These are phyloP conservation scores for Dactylellina parvicollis DNA, from an alignment of 2,329 filamentous ascomycete genomes.

Conservation along the genomic window DNA sequence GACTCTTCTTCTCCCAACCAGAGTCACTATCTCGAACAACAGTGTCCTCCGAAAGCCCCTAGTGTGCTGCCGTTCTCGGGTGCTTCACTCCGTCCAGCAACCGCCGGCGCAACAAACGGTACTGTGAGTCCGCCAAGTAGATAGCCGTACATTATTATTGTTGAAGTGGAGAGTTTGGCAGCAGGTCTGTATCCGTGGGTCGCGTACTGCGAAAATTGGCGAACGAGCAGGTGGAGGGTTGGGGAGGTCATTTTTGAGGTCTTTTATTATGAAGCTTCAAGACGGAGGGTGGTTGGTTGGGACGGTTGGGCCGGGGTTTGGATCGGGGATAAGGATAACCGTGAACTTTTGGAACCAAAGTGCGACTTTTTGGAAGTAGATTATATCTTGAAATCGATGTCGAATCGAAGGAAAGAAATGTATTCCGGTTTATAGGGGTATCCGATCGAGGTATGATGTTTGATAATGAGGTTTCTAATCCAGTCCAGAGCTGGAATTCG, in stretches of 20 bases:
- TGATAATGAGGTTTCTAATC: too few species aligned
- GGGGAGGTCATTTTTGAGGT: conserved; percentile 16
- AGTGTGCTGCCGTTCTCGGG: conserved; percentile 10
- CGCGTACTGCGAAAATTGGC: conserved; percentile 45
- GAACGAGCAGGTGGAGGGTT: conserved; percentile 16
- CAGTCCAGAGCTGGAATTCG: background rate
- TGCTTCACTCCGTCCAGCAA: conserved; percentile 36
- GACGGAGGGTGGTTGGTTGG: too few species aligned
- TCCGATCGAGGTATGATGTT: too few species aligned
- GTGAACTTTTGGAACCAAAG: background rate
- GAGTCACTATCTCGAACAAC: conserved; percentile 54
- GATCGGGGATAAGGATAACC: background rate
- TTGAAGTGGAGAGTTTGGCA: conserved; percentile 26
- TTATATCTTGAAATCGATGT: background rate
- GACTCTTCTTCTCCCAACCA: background rate
- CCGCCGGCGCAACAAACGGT: conserved; percentile 56
- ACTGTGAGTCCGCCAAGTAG: conserved; percentile 53
- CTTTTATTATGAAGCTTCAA: background rate
- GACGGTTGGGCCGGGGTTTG: background rate
- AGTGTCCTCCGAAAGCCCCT: conserved; percentile 54
- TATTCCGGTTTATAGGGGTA: too few species aligned
- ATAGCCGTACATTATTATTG: conserved; percentile 48
- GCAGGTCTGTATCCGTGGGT: conserved; percentile 33
- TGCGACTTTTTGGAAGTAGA: background rate
- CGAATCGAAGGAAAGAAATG: background rate